Conservation (phyloP, 208 protist genomes). For the Crithidia bombi region DNA sequence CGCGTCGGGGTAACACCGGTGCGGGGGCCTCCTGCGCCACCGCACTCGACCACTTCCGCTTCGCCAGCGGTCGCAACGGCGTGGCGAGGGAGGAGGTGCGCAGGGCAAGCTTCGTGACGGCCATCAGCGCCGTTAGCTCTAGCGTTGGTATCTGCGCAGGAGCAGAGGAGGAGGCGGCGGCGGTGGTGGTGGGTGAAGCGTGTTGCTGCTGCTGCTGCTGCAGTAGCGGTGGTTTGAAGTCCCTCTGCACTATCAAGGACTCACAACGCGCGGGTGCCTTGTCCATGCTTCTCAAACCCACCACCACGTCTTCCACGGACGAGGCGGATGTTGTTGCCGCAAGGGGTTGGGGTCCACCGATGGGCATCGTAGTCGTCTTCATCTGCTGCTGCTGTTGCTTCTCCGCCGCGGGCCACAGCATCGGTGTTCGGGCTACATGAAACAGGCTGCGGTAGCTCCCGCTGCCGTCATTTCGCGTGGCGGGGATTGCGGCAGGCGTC, state of each 20-base stretch:
- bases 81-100: neutral
- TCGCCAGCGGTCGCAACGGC: conserved; percentile 8
- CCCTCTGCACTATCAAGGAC: no score
- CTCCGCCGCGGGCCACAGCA: neutral
- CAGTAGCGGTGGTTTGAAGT: neutral
- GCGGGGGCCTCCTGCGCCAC: neutral
- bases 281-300: conserved; percentile 4
- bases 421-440: neutral
- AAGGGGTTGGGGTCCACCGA: no score
- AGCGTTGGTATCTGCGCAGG: neutral
- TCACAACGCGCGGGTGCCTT: neutral
- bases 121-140: neutral
- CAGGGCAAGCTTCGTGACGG: neutral
- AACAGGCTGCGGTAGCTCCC: neutral
- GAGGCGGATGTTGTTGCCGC: neutral
- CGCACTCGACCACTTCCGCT: conserved; percentile 16
- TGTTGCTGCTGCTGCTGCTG: conserved; percentile 12
- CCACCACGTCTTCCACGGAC: conserved; percentile 4
- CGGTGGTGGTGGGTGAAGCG: neutral
- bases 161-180: neutral
- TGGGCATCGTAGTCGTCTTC: neutral
- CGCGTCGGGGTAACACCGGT: neutral
- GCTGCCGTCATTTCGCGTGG: neutral
- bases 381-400: neutral
- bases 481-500: no score